Evolutionary conservation across 1,284 basidiomycete species (phyloP), one percentile per base, ranked within the genome.

Genomic region (Lentinus polychrous): DNA sequence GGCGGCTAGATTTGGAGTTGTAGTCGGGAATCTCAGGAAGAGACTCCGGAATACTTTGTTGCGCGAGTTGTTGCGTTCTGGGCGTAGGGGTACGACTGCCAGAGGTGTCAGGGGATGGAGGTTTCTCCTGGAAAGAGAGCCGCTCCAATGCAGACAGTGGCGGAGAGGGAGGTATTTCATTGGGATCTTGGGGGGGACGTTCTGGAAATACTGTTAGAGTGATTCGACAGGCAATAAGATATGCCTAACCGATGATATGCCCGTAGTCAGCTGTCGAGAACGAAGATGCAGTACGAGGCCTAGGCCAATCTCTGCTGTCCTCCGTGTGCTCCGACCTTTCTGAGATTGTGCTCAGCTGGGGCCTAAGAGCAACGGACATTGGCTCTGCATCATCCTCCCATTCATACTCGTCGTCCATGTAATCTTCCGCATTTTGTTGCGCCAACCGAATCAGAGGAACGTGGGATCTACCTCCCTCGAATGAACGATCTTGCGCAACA

Each of bases 121-220:
- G 72, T 40, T 74, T 71, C 54, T 83, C 76, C 46, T 75, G 73
- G 18, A 66, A 70, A 1, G 86, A 83, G 20, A 92, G 70, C 17
- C 78, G 71, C 45, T 83, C 79, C 15, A 91, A 66, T 1, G 91
- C 91, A 31, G 79, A 91, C n/a, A 64, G 72, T 48, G 78, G 81
- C 47, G 80, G 79, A 20, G 81, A 84, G 11, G 77, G 73, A 23
- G 77, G 76, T 49, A 84, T 83, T 8, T 66, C 63, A 56, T 84
- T 82, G 23, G 84, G 83, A 62, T 84, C 76, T 36, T 68, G 45
- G 15, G 27, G 27, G 10, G 56, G 63, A 31, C 45, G 12, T 17
- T 54, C 52, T 54, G 22, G 3, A 41, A 2, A n/a, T 12, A 15
- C 38, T 22, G 15, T 46, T 40, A 39, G 20, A n/a, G 24, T 40